These are phyloP conservation scores for Elaeis oleifera DNA, from an alignment of 202 grass and related monocot species.

Conservation along the genomic window DNA sequence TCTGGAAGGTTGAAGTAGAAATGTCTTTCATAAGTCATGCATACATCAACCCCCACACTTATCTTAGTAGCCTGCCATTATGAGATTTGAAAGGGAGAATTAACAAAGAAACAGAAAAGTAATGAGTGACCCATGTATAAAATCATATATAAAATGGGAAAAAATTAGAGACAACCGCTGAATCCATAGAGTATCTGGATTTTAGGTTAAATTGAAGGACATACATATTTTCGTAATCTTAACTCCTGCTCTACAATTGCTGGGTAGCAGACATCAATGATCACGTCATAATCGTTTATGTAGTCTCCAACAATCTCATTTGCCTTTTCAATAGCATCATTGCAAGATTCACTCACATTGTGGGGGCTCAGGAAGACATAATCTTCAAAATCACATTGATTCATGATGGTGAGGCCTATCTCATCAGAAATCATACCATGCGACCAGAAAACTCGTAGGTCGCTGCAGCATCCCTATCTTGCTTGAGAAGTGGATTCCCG, in stretches of 20 bases:
- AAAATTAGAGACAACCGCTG: neutral
- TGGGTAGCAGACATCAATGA: constrained; percentile 91
- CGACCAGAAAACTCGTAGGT: constrained; percentile 98
- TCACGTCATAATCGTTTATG: constrained; percentile 77
- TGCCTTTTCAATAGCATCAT: constrained; percentile 58
- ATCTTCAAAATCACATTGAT: constrained; percentile 82
- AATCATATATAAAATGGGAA: neutral
- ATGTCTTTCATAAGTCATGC: constrained; percentile 75
- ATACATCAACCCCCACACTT: constrained; percentile 83
- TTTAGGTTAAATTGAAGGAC: constrained; percentile 2
- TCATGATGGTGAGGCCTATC: constrained; percentile 69
- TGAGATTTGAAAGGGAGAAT: constrained; percentile 13
- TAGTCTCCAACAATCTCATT: constrained; percentile 71
- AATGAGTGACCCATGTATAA: neutral
- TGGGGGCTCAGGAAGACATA: constrained; percentile 55
- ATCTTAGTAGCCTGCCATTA: constrained; percentile 59
- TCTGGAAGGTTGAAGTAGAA: constrained; percentile 95
- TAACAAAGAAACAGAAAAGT: constrained; percentile 9
- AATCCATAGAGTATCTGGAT: no score
- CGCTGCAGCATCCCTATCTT: constrained; percentile 75
- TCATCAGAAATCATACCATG: constrained; percentile 99
- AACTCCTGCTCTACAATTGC: constrained; percentile 93
- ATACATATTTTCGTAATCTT: constrained; percentile 85
- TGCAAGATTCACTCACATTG: constrained; percentile 76
- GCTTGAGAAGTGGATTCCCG: constrained; percentile 84